A percentile compares a stretch with the other conserved stretches of the same genome.
phyloP scores from a whole-genome alignment of 345 rosid genomes.

The Erysimum cheiranthoides region DNA sequence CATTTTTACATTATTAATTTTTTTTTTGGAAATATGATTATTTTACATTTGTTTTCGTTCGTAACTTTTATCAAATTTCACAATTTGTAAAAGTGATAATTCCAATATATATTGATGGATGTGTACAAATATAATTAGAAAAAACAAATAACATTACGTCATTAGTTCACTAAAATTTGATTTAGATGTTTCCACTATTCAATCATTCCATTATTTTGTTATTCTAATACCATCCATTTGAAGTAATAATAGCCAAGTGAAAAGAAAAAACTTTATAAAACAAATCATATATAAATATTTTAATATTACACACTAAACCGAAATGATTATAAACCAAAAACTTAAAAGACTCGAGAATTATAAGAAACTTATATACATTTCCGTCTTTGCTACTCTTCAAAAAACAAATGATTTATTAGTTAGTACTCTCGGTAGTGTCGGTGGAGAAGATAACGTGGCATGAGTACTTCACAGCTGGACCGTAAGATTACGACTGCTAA shows the following conservation, averaged over 20 bases:
- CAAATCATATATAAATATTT: not conserved
- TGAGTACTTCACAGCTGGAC: constrained; percentile 41
- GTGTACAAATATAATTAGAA: not conserved
- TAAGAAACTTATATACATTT: not conserved
- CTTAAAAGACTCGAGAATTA: not conserved
- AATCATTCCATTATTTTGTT: not conserved
- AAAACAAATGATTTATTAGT: constrained; percentile 14
- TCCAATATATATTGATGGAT: not conserved
- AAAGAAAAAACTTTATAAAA: too few relatives aligned
- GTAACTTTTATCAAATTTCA: not conserved
- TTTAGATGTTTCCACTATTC: not conserved
- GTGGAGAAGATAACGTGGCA: constrained; percentile 48
- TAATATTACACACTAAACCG: not conserved
- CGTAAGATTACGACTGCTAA: constrained; percentile 41
- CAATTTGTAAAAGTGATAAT: not conserved
- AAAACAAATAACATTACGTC: not conserved
- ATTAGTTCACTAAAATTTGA: not conserved
- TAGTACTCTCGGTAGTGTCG: constrained; percentile 31
- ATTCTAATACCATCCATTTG: not conserved
- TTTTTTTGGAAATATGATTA: not conserved
- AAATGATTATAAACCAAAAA: not conserved
- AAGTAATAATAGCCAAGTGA: too few relatives aligned
- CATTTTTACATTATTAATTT: too few relatives aligned
- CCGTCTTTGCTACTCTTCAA: not conserved
- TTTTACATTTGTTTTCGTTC: not conserved